Percentiles rank a stretch among this genome's conserved stretches.
Evolutionary conservation across 2,329 filamentous ascomycete species (phyloP).

Genomic region (Verticillium isaacii): DNA sequence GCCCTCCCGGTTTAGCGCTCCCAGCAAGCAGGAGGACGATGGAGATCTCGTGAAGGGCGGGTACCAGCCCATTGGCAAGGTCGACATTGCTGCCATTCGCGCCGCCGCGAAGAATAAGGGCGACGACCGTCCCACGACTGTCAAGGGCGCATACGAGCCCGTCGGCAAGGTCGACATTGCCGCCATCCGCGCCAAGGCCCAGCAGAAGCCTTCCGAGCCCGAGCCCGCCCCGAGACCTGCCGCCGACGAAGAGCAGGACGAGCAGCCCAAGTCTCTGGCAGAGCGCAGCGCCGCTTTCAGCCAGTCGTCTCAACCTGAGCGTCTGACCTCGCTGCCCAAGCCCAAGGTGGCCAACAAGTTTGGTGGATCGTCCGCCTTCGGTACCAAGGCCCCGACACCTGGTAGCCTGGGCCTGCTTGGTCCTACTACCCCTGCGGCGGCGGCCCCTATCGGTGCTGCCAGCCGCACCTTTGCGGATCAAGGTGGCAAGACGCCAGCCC

Average conservation of each 20-base stretch:
- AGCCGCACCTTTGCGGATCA: conserved; percentile 92
- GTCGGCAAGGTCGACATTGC: conserved; percentile 96
- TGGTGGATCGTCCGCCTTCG: conserved; percentile 64
- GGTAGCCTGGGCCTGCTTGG: conserved; percentile 61
- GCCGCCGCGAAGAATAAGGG: conserved; percentile 63
- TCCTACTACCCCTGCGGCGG: conserved; percentile 53
- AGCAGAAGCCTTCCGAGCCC: conserved; percentile 57
- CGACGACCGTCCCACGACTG: conserved; percentile 76
- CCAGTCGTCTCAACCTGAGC: conserved; percentile 58
- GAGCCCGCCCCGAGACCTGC: conserved; percentile 22
- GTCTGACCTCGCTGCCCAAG: conserved; percentile 84
- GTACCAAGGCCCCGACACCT: conserved; percentile 85
- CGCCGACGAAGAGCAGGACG: conserved; percentile 2
- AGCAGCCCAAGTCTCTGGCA: conserved; percentile 56
- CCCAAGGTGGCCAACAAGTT: conserved; percentile 94
- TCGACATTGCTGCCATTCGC: conserved; percentile 92
- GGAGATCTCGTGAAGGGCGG: conserved; percentile 72
- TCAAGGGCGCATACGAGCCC: conserved; percentile 93
- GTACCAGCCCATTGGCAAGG: conserved; percentile 93
- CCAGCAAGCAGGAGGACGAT: conserved; percentile 37
- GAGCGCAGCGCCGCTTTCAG: conserved; percentile 73
- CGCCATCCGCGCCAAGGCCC: conserved; percentile 80
- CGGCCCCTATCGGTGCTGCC: conserved; percentile 66
- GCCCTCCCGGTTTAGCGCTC: conserved; percentile 53
- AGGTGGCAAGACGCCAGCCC: conserved; percentile 92